phyloP scores from a whole-genome alignment of 2,329 filamentous ascomycete genomes.

The Hymenoscyphus salicellus region DNA sequence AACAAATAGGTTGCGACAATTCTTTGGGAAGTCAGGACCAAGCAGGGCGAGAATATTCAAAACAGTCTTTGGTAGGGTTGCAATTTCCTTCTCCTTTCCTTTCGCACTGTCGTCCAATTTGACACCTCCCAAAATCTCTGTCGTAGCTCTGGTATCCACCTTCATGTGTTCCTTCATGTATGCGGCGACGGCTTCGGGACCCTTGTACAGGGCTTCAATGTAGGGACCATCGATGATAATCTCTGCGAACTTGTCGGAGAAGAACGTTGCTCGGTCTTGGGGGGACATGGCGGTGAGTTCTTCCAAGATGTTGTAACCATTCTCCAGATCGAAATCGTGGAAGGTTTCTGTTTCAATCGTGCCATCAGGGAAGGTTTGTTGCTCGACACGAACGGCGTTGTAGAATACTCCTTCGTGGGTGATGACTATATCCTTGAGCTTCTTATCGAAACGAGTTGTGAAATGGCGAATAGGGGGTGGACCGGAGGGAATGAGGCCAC shows the following conservation, averaged over 20 bases:
- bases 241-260: conserved; percentile 2
- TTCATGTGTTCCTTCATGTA: background rate
- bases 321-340: background rate
- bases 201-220: background rate
- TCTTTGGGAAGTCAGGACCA: background rate
- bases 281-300: background rate
- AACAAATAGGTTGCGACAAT: background rate
- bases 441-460: background rate
- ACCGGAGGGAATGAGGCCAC: background rate
- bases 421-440: conserved; percentile 12
- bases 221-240: conserved; percentile 5
- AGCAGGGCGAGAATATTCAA: background rate
- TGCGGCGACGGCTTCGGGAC: background rate
- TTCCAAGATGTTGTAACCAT: conserved; percentile 6
- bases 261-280: background rate
- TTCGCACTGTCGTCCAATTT: background rate
- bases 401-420: background rate
- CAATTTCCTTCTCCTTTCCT: background rate
- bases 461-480: background rate
- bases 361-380: background rate
- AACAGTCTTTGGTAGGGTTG: background rate
- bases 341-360: background rate
- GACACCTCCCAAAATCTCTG: background rate
- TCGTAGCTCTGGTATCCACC: background rate
- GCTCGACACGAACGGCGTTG: conserved; percentile 1